These are phyloP conservation scores for Didymella sp. DNA, from an alignment of 2,329 filamentous ascomycete genomes.

Conservation along the genomic window DNA sequence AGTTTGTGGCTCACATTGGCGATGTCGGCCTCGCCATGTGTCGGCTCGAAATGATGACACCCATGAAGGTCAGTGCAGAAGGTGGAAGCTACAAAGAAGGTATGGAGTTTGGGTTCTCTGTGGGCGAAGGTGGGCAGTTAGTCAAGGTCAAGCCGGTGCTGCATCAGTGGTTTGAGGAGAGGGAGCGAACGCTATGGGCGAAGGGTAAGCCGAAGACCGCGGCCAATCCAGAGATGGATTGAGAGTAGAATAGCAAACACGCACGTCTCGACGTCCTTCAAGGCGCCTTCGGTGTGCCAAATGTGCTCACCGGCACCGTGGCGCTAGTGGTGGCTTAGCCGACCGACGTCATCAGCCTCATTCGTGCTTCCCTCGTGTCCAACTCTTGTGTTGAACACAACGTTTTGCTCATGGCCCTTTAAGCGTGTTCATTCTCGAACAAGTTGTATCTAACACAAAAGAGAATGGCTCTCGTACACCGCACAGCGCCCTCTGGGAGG, in stretches of 20 bases:
- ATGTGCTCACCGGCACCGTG: constrained; percentile 3
- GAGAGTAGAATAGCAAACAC: background rate
- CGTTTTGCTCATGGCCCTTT: background rate
- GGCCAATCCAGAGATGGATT: background rate
- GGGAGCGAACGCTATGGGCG: constrained; percentile 43
- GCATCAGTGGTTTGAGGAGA: constrained; percentile 72
- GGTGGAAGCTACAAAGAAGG: constrained; percentile 65
- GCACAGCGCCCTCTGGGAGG: constrained; percentile 19
- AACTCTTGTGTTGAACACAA: background rate
- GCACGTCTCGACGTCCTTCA: background rate
- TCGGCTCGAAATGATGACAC: constrained; percentile 89
- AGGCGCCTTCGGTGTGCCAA: background rate
- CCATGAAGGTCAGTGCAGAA: constrained; percentile 73
- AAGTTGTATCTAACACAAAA: background rate
- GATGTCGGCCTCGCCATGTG: constrained; percentile 89
- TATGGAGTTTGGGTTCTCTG: constrained; percentile 57
- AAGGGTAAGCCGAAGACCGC: constrained; percentile 29
- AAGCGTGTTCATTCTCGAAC: background rate
- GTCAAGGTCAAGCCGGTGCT: constrained; percentile 69
- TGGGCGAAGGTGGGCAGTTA: constrained; percentile 24
- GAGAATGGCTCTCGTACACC: background rate
- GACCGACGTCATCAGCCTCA: constrained; percentile 13
- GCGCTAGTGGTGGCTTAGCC: constrained; percentile 12
- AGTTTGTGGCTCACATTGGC: constrained; percentile 78
- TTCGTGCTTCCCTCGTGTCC: background rate